Percentiles rank a stretch among this genome's conserved stretches.
phyloP scores from a whole-genome alignment of 208 protist species.

The Leptomonas seymouri region DNA sequence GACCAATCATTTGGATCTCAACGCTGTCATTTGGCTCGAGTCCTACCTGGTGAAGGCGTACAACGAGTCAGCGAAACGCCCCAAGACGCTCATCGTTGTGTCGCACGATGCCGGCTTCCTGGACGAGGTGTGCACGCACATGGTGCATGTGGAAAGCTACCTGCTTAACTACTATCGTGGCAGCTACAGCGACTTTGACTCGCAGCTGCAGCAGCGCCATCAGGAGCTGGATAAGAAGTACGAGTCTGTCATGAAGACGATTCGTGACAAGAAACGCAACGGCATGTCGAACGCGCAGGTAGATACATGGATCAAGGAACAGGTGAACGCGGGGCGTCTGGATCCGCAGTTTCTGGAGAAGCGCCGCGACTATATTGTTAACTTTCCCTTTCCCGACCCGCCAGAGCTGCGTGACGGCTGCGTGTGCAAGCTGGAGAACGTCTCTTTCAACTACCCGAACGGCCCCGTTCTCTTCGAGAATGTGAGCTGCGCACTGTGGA shows the following conservation, averaged over 20 bases:
- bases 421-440: conserved; percentile 83
- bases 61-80: conserved; percentile 76
- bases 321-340: conserved; percentile 67
- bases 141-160: conserved; percentile 92
- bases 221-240: conserved; percentile 90
- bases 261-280: conserved; percentile 88
- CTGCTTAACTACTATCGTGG: conserved; percentile 91
- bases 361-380: conserved; percentile 87
- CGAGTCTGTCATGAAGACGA: conserved; percentile 65
- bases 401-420: conserved; percentile 80
- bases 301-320: conserved; percentile 78
- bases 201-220: conserved; percentile 75
- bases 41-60: conserved; percentile 86
- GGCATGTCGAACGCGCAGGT: conserved; percentile 89
- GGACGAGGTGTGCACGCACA: conserved; percentile 95
- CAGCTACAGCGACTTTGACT: conserved; percentile 73
- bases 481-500: conserved; percentile 88
- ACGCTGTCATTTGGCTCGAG: conserved; percentile 95
- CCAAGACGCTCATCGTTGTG: conserved; percentile 95
- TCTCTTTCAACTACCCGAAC: conserved; percentile 85
- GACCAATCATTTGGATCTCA: conserved; percentile 97
- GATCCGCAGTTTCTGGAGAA: conserved; percentile 81
- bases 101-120: conserved; percentile 97
- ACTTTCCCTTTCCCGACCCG: conserved; percentile 85
- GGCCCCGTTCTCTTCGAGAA: conserved; percentile 72